Base-by-base conservation (phyloP, 202 grass and related monocot species). In the Dendrocalamus latiflorus region DNA sequence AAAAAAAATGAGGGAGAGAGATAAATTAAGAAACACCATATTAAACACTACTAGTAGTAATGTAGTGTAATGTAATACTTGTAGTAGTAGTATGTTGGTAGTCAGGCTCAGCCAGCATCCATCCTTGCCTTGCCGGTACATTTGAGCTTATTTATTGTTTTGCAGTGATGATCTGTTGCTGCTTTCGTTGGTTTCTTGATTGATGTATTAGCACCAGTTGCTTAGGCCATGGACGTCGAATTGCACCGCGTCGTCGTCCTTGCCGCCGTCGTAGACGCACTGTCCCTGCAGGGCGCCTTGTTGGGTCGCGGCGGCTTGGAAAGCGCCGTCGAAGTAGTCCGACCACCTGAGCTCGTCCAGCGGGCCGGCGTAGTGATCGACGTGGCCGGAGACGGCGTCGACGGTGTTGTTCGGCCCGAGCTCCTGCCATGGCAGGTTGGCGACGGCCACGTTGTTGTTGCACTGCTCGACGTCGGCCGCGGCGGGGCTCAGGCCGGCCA, bases 261-360 rank as follows among this genome's bases (percentile, higher is more conserved):
- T 59, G 47, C 70, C 76, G 69, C 26, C 20, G 50, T 56, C 54
- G 83, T 89, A 89, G 65, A 86, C 38, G 77, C 82, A 85, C 47
- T 70, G 71, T 9, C 55, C 81, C 75, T 79, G 87, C 20, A 84
- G 75, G 18, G 51, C 81, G 54, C 86, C 75, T 43, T 88, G 86
- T 53, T 88, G 86, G 63, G 44, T 45, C 13, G 62, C 61, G 33
- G 87, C 76, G 62, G 76, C 76, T 14, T 89, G 87, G 82, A 85
- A 89, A 5, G 71, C 82, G 21, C 64, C 77, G 36, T 89, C 87
- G 82, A 89, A 89, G 82, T 85, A 89, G 77, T 89, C 87, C 3
- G 87, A 81, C 87, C 87, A 89, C 71, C 77, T 48, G 77, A 89
- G 87, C 71, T 89, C 87, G 47, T 89, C 87, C 64, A 85, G 72